Percentiles rank a stretch among this genome's conserved stretches.
These are phyloP conservation scores for Aspergillus novofumigatus DNA, from an alignment of 2,329 filamentous ascomycete genomes.

Conservation along the genomic window DNA sequence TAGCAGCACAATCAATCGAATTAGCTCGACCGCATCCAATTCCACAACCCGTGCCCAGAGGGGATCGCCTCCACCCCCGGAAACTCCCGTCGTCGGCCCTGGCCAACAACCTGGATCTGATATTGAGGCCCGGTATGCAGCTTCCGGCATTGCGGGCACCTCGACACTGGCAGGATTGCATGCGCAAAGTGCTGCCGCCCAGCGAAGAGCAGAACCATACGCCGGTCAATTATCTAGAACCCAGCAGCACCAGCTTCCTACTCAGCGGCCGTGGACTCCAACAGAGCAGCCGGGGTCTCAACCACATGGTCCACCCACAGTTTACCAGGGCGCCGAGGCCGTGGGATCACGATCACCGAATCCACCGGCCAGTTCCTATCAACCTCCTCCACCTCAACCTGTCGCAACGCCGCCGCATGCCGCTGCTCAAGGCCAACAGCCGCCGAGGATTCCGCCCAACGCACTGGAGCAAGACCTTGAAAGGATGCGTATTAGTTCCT, in stretches of 20 bases:
- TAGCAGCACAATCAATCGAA: conserved; percentile 54
- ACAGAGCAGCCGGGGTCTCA: conserved; percentile 84
- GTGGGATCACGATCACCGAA: conserved; percentile 48
- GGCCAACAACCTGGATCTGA: conserved; percentile 68
- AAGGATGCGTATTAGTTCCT: conserved; percentile 72
- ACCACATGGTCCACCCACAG: conserved; percentile 82
- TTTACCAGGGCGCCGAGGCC: conserved; percentile 81
- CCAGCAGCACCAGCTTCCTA: conserved; percentile 34
- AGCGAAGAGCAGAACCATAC: conserved; percentile 78
- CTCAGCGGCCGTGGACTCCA: conserved; percentile 79
- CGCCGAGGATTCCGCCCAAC: conserved; percentile 53
- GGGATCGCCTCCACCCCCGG: conserved; percentile 89
- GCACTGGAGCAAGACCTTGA: conserved; percentile 84
- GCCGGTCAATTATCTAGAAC: conserved; percentile 45
- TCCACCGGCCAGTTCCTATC: conserved; percentile 34
- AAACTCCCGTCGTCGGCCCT: conserved; percentile 78
- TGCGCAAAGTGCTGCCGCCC: conserved; percentile 72
- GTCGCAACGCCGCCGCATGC: conserved; percentile 19
- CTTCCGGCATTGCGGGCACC: conserved; percentile 82
- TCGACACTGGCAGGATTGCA: conserved; percentile 74
- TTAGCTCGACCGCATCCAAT: conserved; percentile 81
- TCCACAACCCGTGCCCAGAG: conserved; percentile 89
- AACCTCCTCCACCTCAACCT: conserved; percentile 28
- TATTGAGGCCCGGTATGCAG: conserved; percentile 88
- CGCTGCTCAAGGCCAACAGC: conserved; percentile 17